phyloP scores from a whole-genome alignment of 2,329 filamentous ascomycete species.

The Hirsutella minnesotensis region DNA sequence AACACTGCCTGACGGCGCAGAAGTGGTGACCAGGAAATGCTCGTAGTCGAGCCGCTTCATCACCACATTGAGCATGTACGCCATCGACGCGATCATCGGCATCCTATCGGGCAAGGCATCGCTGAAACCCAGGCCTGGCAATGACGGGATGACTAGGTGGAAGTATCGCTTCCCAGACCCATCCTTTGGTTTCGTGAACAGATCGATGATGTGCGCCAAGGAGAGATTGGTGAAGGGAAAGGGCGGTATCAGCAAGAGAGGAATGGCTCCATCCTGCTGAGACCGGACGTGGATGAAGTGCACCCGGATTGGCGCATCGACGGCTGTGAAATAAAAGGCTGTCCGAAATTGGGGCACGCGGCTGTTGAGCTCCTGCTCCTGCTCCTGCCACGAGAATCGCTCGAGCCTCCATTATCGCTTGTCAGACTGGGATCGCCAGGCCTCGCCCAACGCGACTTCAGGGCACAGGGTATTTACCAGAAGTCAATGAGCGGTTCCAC shows the following conservation, averaged over 20 bases:
- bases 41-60: conserved; percentile 50
- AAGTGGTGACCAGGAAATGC: conserved; percentile 44
- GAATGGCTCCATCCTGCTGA: conserved; percentile 39
- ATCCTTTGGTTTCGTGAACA: conserved; percentile 41
- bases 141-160: conserved; percentile 53
- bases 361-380: conserved; percentile 46
- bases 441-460: no score
- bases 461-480: conserved; percentile 29
- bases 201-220: conserved; percentile 40
- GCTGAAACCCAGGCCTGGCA: conserved; percentile 57
- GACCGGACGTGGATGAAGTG: conserved; percentile 56
- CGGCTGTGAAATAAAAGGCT: conserved; percentile 28
- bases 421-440: background rate
- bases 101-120: conserved; percentile 42
- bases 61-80: conserved; percentile 41
- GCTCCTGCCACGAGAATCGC: conserved; percentile 50
- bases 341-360: conserved; percentile 54
- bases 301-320: conserved; percentile 35
- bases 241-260: conserved; percentile 51
- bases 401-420: conserved; percentile 42
- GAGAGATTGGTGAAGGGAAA: conserved; percentile 56
- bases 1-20: conserved; percentile 32
- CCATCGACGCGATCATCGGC: conserved; percentile 39
- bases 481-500: conserved; percentile 55
- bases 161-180: conserved; percentile 38